A percentile compares a stretch with the other conserved stretches of the same genome.
These are phyloP conservation scores for Striga asiatica DNA, from an alignment of 257 asterid species.

Conservation along the genomic window DNA sequence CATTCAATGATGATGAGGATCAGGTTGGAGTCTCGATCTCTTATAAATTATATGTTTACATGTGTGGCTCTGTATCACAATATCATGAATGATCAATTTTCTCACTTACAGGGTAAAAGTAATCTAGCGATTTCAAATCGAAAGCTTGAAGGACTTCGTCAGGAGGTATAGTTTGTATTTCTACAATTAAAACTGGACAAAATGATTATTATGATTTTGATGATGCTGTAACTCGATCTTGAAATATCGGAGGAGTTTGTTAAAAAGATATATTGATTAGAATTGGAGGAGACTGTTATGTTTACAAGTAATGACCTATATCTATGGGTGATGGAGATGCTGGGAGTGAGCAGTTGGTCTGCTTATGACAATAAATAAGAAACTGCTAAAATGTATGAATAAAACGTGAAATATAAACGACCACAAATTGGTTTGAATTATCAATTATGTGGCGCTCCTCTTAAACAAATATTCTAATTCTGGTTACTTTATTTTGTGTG, in stretches of 20 bases:
- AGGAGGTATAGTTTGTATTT: conserved; percentile 37
- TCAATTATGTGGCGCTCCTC: too few species aligned
- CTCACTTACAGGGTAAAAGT: conserved; percentile 31
- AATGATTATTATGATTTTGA: conserved; percentile 9
- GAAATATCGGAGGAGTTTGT: background rate
- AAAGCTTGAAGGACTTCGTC: conserved; percentile 59
- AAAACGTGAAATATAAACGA: too few species aligned
- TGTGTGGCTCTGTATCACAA: background rate
- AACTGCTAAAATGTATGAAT: too few species aligned
- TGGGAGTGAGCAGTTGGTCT: too few species aligned
- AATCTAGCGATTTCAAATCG: conserved; percentile 38
- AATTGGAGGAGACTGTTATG: too few species aligned
- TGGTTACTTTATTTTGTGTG: too few species aligned
- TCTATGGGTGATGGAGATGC: too few species aligned
- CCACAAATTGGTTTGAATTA: too few species aligned
- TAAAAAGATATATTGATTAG: background rate
- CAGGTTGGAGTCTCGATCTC: conserved; percentile 35
- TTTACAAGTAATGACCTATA: too few species aligned
- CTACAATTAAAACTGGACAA: background rate
- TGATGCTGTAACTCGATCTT: background rate
- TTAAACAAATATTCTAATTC: too few species aligned
- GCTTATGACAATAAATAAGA: too few species aligned
- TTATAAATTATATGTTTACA: background rate
- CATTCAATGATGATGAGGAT: conserved; percentile 32
- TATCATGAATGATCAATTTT: conserved; percentile 12